Evolutionary conservation across 345 rosid genomes (phyloP).

Genomic region (Pelargonium nanum): DNA sequence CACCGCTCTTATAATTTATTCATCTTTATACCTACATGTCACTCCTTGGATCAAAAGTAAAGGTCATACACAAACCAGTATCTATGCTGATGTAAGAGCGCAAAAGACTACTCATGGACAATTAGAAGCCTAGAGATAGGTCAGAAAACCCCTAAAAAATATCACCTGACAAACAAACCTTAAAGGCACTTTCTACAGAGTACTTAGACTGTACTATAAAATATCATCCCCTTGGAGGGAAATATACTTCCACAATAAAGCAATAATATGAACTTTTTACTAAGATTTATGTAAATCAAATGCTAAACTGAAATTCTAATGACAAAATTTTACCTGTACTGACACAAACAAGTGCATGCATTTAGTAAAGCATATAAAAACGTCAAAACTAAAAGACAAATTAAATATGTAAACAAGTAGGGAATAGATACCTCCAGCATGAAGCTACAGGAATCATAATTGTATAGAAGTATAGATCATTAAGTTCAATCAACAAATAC

Average conservation of each 20-base stretch:
- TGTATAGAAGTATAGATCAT: too few species aligned
- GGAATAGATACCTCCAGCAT: background rate
- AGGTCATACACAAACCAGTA: too few species aligned
- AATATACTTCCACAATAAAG: background rate
- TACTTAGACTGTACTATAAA: background rate
- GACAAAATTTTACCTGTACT: background rate
- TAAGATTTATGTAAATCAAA: background rate
- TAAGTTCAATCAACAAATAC: too few species aligned
- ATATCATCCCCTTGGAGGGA: background rate
- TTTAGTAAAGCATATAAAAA: background rate
- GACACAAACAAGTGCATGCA: background rate
- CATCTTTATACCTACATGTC: too few species aligned
- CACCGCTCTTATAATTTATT: too few species aligned
- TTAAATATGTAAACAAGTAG: background rate
- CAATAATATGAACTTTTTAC: background rate
- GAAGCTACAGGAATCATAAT: background rate
- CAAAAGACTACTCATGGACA: too few species aligned
- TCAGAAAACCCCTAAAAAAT: too few species aligned
- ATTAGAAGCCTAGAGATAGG: too few species aligned
- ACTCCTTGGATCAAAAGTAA: too few species aligned
- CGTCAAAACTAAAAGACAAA: background rate
- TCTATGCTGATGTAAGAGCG: too few species aligned
- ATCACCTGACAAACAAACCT: background rate
- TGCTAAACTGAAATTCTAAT: background rate
- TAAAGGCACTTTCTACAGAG: background rate